phyloP scores from a whole-genome alignment of 2,329 filamentous ascomycete species.

The Dryadomyces sulphureus region DNA sequence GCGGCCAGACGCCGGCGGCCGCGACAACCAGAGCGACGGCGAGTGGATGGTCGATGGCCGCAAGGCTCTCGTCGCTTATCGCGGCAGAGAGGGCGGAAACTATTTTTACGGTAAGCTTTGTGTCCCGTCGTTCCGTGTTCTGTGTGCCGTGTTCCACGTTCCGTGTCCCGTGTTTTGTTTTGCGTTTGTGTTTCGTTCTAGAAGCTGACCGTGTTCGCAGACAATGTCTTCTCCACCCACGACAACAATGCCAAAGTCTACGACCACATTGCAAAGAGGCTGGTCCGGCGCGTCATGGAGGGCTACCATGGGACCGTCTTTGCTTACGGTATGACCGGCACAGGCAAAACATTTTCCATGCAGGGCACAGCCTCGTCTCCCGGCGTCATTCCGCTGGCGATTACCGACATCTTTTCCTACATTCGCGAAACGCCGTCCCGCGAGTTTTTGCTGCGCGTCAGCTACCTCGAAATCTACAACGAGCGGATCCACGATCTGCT shows the following conservation, averaged over 20 bases:
- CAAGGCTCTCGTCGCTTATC: conserved; percentile 66
- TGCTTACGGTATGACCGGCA: conserved; percentile 97
- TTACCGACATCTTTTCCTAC: conserved; percentile 98
- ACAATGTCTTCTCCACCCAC: conserved; percentile 90
- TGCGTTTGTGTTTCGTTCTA: neutral
- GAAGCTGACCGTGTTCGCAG: conserved; percentile 27
- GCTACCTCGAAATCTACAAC: conserved; percentile 98
- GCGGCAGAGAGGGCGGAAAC: conserved; percentile 80
- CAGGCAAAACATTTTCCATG: conserved; percentile 98
- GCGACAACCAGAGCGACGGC: conserved; percentile 48
- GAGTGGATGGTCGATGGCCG: conserved; percentile 91
- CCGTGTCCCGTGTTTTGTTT: too few relatives aligned
- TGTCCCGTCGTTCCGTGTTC: too few relatives aligned
- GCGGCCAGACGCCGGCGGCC: conserved; percentile 61
- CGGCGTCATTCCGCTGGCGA: conserved; percentile 90
- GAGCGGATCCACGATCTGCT: conserved; percentile 92
- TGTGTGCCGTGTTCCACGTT: too few relatives aligned
- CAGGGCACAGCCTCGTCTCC: conserved; percentile 92
- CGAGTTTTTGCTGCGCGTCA: conserved; percentile 88
- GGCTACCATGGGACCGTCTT: conserved; percentile 98
- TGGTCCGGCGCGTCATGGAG: conserved; percentile 96
- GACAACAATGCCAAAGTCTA: conserved; percentile 94
- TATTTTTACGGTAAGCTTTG: conserved; percentile 72
- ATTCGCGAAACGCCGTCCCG: conserved; percentile 91
- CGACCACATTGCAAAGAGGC: conserved; percentile 80